These are phyloP conservation scores for Diplodia mutila DNA, from an alignment of 2,329 filamentous ascomycete species.

Conservation along the genomic window DNA sequence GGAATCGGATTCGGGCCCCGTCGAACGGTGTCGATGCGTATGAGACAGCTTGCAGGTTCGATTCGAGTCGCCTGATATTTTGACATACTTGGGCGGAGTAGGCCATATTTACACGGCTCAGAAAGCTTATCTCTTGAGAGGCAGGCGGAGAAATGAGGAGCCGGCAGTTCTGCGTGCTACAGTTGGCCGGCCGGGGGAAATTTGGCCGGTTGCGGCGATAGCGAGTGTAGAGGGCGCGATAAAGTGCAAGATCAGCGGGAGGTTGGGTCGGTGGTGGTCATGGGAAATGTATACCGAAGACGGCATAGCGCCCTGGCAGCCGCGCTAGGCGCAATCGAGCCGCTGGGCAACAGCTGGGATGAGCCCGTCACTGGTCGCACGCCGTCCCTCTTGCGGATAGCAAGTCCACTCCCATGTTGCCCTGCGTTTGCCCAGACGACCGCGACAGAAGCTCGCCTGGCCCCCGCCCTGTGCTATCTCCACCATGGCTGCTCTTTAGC, in stretches of 20 bases:
- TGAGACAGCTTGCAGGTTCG: too few species aligned
- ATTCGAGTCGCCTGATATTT: conserved; percentile 5
- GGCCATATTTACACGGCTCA: conserved; percentile 16
- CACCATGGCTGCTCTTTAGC: not conserved
- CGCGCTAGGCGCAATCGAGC: conserved; percentile 12
- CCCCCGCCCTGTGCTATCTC: conserved; percentile 10
- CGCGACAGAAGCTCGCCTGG: not conserved
- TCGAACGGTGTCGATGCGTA: too few species aligned
- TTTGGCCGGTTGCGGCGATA: conserved; percentile 24
- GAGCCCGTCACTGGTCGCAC: conserved; percentile 7
- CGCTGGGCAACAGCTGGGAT: conserved; percentile 11
- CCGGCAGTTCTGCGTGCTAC: too few species aligned
- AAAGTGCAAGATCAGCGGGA: conserved; percentile 11
- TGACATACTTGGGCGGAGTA: not conserved
- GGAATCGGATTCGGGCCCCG: too few species aligned
- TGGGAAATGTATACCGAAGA: conserved; percentile 23
- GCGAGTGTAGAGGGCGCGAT: conserved; percentile 8
- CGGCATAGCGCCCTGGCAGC: conserved; percentile 2
- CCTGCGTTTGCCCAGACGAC: not conserved
- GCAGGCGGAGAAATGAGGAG: not conserved
- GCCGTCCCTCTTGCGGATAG: conserved; percentile 25
- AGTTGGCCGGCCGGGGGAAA: conserved; percentile 13
- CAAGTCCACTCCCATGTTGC: conserved; percentile 21
- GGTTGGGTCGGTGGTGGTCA: not conserved
- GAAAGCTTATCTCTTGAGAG: conserved; percentile 1